Evolutionary conservation across 2,329 filamentous ascomycete genomes (phyloP), one percentile per base, ranked within the genome.

Genomic region (Pseudogymnoascus sp.): DNA sequence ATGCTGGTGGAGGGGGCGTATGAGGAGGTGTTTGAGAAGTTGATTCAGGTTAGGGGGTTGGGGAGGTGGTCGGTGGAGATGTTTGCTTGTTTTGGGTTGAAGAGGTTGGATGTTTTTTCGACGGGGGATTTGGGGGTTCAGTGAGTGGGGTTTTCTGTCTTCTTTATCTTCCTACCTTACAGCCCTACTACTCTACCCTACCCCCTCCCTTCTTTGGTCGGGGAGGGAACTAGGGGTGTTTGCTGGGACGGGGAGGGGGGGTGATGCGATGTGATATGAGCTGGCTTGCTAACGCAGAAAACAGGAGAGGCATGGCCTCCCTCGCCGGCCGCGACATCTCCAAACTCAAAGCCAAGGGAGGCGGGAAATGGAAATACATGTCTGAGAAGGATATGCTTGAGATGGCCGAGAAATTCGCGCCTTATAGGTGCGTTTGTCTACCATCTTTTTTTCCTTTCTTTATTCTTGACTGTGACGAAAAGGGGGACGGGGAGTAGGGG

Each of bases 351-450:
- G 80, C 78, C 37, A 90, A 86, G 67, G 86, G 86, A 26, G 87
- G 87, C 33, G 90, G 90, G 50, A 97, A 97, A 78, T 97, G 92
- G 88, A 97, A 97, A 79, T 99, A 97, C 75, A 96, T 97, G 92
- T 84, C 82, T 37, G 95, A 97, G 77, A 84, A 86, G 73, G 95
- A 97, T 65, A 97, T 99, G 95, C 74, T 88, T 65, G 89, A 92
- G 68, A 81, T 91, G 67, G 87, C 91, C 11, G 89, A 87, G 64
- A 85, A 81, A 72, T 99, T 96, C 74, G 82, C 83, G 64, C 95
- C 93, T 3, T 97, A 96, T 76, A 81, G 86, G 83, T 86, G 75
- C 71, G 77, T 77, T 16, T n/a, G n/a, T n/a, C n/a, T n/a, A n/a
- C n/a, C n/a, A n/a, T n/a, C n/a, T n/a, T n/a, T n/a, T n/a, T n/a